A percentile compares a stretch with the other conserved stretches of the same genome.
These are phyloP conservation scores for Tephrocybe sp. DNA, from an alignment of 768 basidiomycete genomes.

Conservation along the genomic window DNA sequence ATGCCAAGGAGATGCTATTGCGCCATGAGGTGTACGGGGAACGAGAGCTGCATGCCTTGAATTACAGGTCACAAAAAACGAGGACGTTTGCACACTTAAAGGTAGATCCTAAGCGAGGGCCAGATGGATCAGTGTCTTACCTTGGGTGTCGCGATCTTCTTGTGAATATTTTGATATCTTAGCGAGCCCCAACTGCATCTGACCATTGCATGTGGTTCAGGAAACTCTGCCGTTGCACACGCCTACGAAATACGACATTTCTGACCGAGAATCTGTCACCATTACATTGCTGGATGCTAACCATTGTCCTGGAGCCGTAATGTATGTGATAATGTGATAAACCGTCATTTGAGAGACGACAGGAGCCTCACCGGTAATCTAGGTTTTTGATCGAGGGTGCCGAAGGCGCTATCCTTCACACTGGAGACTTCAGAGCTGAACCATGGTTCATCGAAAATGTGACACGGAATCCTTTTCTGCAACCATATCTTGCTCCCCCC, in stretches of 20 bases:
- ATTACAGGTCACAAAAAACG: constrained; percentile 48
- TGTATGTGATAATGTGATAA: constrained; percentile 49
- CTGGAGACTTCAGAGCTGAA: constrained; percentile 92
- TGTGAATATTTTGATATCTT: constrained; percentile 36
- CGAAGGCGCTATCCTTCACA: constrained; percentile 78
- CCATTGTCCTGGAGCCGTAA: constrained; percentile 93
- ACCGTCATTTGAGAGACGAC: background rate
- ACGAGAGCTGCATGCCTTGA: constrained; percentile 54
- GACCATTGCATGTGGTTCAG: constrained; percentile 43
- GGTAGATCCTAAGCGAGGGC: constrained; percentile 45
- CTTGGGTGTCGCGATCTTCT: constrained; percentile 65
- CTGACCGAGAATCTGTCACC: constrained; percentile 55
- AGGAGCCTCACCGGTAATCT: background rate
- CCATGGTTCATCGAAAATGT: constrained; percentile 73
- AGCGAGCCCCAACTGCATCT: background rate
- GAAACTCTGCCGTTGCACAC: constrained; percentile 58
- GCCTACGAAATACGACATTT: constrained; percentile 63
- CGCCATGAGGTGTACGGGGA: constrained; percentile 72
- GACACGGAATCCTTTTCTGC: constrained; percentile 66
- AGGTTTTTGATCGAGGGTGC: constrained; percentile 86
- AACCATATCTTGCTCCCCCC: constrained; percentile 58
- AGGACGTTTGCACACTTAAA: constrained; percentile 71
- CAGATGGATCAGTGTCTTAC: constrained; percentile 49
- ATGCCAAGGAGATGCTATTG: constrained; percentile 86
- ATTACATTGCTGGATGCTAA: constrained; percentile 89